Evolutionary conservation across 805 yeast species (phyloP).

Genomic region (Kurtzmaniella fragi): DNA sequence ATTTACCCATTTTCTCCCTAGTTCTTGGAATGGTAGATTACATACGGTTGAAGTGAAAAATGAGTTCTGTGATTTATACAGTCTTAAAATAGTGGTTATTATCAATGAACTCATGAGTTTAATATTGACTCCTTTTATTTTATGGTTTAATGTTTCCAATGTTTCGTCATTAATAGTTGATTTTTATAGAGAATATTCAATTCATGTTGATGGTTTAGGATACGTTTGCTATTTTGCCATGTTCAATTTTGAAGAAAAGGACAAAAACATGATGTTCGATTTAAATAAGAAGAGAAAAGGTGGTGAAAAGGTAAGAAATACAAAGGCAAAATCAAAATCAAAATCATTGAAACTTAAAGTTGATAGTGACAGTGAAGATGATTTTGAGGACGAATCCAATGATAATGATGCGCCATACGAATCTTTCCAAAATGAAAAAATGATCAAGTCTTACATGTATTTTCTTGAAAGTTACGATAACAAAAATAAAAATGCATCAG

Average conservation of each 20-base stretch:
- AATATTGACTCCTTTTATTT: constrained; percentile 79
- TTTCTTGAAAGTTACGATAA: constrained; percentile 78
- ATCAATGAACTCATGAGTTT: constrained; percentile 77
- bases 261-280: constrained; percentile 38
- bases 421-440: constrained; percentile 69
- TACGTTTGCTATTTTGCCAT: constrained; percentile 92
- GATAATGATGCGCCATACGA: constrained; percentile 24
- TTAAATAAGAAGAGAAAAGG: constrained; percentile 16
- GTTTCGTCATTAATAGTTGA: constrained; percentile 76
- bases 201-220: constrained; percentile 92
- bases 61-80: constrained; percentile 77
- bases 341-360: constrained; percentile 3
- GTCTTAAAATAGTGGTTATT: constrained; percentile 65
- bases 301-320: constrained; percentile 6
- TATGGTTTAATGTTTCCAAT: constrained; percentile 78
- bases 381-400: constrained; percentile 19
- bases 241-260: constrained; percentile 71
- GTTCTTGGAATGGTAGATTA: constrained; percentile 76
- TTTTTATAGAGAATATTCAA: constrained; percentile 83
- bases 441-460: constrained; percentile 86
- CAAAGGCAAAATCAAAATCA: constrained; percentile 5
- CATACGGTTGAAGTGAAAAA: constrained; percentile 81
- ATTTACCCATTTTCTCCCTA: constrained; percentile 87
- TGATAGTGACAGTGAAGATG: constrained; percentile 12
- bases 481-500: not conserved